Conservation (phyloP, 2,329 filamentous ascomycete species). For the Colletotrichum sp. region DNA sequence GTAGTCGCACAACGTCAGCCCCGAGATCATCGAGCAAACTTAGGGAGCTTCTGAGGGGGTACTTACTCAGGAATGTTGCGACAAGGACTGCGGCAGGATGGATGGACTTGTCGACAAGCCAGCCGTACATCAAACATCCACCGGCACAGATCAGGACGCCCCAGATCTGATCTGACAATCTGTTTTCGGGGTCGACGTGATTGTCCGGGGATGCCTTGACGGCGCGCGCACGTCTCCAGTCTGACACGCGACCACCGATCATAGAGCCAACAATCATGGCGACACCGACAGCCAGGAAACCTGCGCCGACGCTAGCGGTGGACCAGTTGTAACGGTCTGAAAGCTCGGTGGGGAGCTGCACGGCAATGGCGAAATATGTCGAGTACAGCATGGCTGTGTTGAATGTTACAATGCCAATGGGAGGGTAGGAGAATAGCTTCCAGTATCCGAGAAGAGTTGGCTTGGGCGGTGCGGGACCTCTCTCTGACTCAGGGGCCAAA, state of each 20-base stretch:
- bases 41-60: background rate
- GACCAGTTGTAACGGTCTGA: constrained; percentile 37
- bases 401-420: constrained; percentile 35
- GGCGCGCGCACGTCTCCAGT: constrained; percentile 32
- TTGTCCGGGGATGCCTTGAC: constrained; percentile 14
- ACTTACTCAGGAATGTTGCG: constrained; percentile 32
- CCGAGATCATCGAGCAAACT: background rate
- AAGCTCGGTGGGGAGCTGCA: constrained; percentile 32
- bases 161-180: constrained; percentile 42
- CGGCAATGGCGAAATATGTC: constrained; percentile 35
- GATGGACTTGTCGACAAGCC: constrained; percentile 34
- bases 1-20: constrained; percentile 7
- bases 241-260: constrained; percentile 40
- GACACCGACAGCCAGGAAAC: constrained; percentile 32
- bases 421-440: constrained; percentile 33
- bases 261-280: constrained; percentile 36
- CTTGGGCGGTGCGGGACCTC: constrained; percentile 31
- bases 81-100: constrained; percentile 33
- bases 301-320: constrained; percentile 35
- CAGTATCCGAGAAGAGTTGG: constrained; percentile 30
- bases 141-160: constrained; percentile 40
- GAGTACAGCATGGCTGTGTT: constrained; percentile 37
- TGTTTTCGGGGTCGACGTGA: constrained; percentile 37
- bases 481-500: constrained; percentile 25
- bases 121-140: constrained; percentile 45